phyloP scores from a whole-genome alignment of 169 alveolate species.

The Gregarina niphandrodes region DNA sequence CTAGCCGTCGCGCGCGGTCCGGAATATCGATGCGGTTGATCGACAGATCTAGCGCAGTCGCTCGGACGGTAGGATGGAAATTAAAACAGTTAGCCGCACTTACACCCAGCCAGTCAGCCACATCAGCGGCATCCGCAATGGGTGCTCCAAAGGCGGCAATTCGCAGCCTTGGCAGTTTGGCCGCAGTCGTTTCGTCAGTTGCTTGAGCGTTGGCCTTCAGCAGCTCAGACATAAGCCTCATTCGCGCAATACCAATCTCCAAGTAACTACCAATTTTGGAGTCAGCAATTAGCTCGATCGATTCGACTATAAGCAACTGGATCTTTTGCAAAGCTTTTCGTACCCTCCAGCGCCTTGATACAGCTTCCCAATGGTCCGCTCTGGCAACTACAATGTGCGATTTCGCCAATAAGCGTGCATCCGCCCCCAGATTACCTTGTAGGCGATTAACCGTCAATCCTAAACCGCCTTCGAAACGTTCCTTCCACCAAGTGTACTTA shows the following conservation, averaged over 20 bases:
- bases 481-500: constrained; percentile 25
- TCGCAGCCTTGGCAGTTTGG: constrained; percentile 20
- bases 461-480: constrained; percentile 26
- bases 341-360: constrained; percentile 66
- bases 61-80: no score
- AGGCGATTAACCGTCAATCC: constrained; percentile 30
- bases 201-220: constrained; percentile 13
- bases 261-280: constrained; percentile 46
- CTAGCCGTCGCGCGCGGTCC: no score
- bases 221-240: constrained; percentile 53
- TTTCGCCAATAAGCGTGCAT: constrained; percentile 35
- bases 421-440: constrained; percentile 54
- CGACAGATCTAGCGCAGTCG: no score
- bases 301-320: constrained; percentile 56
- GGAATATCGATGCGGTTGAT: no score
- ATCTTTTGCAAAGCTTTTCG: constrained; percentile 38
- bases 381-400: constrained; percentile 55
- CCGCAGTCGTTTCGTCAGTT: constrained; percentile 1
- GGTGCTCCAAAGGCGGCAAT: constrained; percentile 30
- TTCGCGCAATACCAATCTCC: constrained; percentile 61
- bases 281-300: constrained; percentile 54
- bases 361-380: constrained; percentile 66
- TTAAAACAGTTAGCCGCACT: background rate
- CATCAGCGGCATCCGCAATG: constrained; percentile 33
- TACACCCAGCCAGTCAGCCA: constrained; percentile 38